Evolutionary conservation across 2,329 filamentous ascomycete genomes (phyloP).

Genomic region (Emmonsia crescens): DNA sequence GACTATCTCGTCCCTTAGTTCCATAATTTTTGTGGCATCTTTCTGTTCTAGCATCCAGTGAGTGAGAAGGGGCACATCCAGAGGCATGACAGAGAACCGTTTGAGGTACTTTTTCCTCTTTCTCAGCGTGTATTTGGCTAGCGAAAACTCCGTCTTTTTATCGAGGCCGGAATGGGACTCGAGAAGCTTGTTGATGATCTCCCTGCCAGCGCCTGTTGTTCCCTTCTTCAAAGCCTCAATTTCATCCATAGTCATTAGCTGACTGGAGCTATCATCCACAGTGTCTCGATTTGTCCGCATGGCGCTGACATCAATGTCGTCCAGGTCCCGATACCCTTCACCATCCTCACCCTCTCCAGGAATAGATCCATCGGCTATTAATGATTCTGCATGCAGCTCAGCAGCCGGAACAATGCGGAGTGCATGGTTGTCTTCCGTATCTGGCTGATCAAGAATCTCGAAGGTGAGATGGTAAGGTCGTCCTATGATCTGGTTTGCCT

Average conservation of each 20-base stretch:
- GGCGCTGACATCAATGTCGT: constrained; percentile 37
- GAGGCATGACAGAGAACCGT: constrained; percentile 71
- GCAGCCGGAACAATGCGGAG: constrained; percentile 68
- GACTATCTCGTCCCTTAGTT: constrained; percentile 73
- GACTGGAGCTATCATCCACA: constrained; percentile 53
- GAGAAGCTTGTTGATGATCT: constrained; percentile 86
- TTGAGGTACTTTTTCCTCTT: constrained; percentile 92
- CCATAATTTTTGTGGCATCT: constrained; percentile 70
- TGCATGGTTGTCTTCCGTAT: constrained; percentile 51
- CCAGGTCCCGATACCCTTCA: constrained; percentile 17
- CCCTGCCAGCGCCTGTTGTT: constrained; percentile 67
- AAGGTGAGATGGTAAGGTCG: constrained; percentile 87
- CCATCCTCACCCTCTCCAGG: constrained; percentile 25
- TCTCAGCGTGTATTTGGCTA: constrained; percentile 90
- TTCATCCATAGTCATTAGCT: constrained; percentile 62
- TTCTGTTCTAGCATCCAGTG: constrained; percentile 71
- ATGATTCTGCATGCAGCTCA: constrained; percentile 70
- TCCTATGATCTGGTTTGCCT: constrained; percentile 79
- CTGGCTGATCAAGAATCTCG: constrained; percentile 65
- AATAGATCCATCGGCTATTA: constrained; percentile 41
- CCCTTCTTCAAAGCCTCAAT: constrained; percentile 63
- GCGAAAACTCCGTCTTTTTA: constrained; percentile 85
- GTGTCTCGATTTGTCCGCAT: constrained; percentile 55
- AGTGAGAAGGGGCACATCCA: constrained; percentile 66
- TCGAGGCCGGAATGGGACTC: constrained; percentile 80